Percentiles rank a stretch among this genome's conserved stretches.
phyloP scores from a whole-genome alignment of 768 basidiomycete species.

The Daedaleopsis sinensis region DNA sequence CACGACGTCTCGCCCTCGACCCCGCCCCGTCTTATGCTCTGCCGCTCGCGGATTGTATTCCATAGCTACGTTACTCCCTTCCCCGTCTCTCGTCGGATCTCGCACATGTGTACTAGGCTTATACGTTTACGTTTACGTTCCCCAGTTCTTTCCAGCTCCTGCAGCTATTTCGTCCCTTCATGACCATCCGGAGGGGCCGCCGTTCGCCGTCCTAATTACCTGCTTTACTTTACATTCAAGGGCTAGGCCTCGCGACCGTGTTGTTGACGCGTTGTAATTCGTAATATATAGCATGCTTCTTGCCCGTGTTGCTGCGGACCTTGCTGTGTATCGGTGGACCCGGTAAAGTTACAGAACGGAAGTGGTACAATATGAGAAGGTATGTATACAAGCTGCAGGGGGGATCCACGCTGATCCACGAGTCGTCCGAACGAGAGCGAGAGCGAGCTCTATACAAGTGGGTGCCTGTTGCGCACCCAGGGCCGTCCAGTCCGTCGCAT shows the following conservation, averaged over 20 bases:
- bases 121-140: too few relatives aligned
- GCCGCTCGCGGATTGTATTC: constrained; percentile 10
- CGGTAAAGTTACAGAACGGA: constrained; percentile 16
- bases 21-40: constrained; percentile 4
- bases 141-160: background rate
- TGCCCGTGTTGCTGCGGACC: background rate
- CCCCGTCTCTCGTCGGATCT: background rate
- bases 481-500: background rate
- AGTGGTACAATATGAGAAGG: constrained; percentile 16
- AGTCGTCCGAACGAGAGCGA: background rate
- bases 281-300: background rate
- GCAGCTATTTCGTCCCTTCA: too few relatives aligned
- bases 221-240: constrained; percentile 1
- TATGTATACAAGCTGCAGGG: constrained; percentile 19
- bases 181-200: background rate
- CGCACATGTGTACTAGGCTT: background rate
- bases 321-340: constrained; percentile 1
- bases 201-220: background rate
- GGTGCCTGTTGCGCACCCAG: background rate
- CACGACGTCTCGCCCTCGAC: background rate
- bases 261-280: constrained; percentile 17
- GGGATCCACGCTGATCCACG: background rate
- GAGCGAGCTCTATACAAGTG: too few relatives aligned
- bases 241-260: constrained; percentile 1
- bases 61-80: constrained; percentile 13